A percentile compares a stretch with the other conserved stretches of the same genome.
phyloP scores from a whole-genome alignment of 2,329 filamentous ascomycete species.

The Colletotrichum lentis region DNA sequence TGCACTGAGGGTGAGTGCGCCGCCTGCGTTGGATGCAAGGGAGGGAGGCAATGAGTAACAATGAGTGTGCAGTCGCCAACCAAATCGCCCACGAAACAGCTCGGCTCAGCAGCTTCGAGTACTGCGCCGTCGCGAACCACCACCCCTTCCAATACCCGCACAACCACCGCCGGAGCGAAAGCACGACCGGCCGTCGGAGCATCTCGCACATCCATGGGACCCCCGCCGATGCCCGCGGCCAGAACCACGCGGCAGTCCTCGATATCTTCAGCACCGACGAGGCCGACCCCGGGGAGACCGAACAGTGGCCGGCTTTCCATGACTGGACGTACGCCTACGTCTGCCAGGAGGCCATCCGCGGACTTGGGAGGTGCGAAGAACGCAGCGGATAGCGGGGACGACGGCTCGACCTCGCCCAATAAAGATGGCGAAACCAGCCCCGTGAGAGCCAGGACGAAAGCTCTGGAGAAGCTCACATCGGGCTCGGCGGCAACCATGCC shows the following conservation, averaged over 20 bases:
- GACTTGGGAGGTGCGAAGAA: slow-evolving; percentile 56
- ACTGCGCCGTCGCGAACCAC: slow-evolving; percentile 68
- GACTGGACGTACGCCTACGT: slow-evolving; percentile 46
- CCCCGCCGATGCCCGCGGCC: slow-evolving; percentile 61
- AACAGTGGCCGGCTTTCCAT: slow-evolving; percentile 53
- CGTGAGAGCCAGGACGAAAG: slow-evolving; percentile 58
- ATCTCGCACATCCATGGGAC: slow-evolving; percentile 72
- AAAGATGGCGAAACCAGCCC: slow-evolving; percentile 64
- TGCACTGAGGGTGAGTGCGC: slow-evolving; percentile 58
- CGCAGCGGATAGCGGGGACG: slow-evolving; percentile 49
- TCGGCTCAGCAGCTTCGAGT: slow-evolving; percentile 64
- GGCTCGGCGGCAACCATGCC: slow-evolving; percentile 45
- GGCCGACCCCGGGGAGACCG: slow-evolving; percentile 48
- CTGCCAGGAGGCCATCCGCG: slow-evolving; percentile 57
- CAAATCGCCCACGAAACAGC: slow-evolving; percentile 81
- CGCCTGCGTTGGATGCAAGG: background rate
- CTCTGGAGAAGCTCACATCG: slow-evolving; percentile 61
- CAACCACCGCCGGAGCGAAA: slow-evolving; percentile 56
- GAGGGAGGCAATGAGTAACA: slow-evolving; percentile 11
- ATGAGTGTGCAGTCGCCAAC: slow-evolving; percentile 68
- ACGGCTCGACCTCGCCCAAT: slow-evolving; percentile 53
- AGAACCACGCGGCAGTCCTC: slow-evolving; percentile 56
- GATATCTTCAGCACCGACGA: slow-evolving; percentile 49
- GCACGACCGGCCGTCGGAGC: slow-evolving; percentile 64
- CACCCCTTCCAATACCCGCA: slow-evolving; percentile 67